Base-by-base conservation (phyloP, 441 rosid species). In the Gossypium davidsonii region DNA sequence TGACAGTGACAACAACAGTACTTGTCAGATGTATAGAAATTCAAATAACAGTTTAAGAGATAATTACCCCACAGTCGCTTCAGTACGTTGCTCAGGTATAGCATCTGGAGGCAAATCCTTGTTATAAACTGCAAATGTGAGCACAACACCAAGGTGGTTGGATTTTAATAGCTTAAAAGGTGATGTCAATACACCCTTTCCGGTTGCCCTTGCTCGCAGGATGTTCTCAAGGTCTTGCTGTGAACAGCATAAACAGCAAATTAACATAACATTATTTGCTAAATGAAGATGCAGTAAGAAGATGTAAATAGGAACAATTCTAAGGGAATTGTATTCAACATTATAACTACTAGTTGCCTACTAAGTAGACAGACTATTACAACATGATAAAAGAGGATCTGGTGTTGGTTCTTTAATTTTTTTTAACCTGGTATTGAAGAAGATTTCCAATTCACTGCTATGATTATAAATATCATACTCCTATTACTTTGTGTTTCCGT, bases 181-280 rank as follows among this genome's bases (percentile, higher is more conserved):
- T 82, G 98, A 88, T 69, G 99, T 95, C 80, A 95, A 74, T 42
- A 91, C 99, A 76, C 98, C 99, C 84, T 93, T 95, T 71, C 99
- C 96, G 37, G 98, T 84, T 73, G 93, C 91, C 78, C 98, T 90
- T 75, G 99, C 99, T 58, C 96, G 88, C 76, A 93, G 84, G 56
- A 95, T 93, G 82, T 93, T 95, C 78, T 90, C 98, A 14, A 89
- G 92, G 79, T 95, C 99, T 82, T 95, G 97, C 99, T 95, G 74
- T 59, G 82, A 75, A 71, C 34, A 61, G 61, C 55, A 68, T 48
- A 48, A 58, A 49, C 52, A 31, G 67, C 28, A 59, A 48, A 21
- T 68, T 75, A 44, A 66, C 78, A 59, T 15, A 78, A 52, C 59
- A 68, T 25, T 73, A 71, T 73, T 59, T 61, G 73, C 73, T 75